Evolutionary conservation across 805 yeast species (phyloP), one percentile per base, ranked within the genome.

Genomic region (Kluyveromyces siamensis): DNA sequence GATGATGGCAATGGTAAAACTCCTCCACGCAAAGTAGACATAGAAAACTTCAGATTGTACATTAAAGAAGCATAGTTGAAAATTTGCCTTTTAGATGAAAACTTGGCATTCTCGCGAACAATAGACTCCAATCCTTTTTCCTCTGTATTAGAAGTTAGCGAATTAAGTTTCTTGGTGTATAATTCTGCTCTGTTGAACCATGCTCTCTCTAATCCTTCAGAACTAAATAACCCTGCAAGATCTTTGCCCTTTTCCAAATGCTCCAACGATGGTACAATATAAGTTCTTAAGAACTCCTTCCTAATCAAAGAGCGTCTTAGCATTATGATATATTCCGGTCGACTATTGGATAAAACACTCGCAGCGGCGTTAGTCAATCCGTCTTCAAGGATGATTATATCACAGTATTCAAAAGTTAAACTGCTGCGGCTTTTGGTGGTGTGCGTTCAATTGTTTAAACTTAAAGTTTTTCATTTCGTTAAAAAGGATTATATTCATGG

Each of bases 161-260:
- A 58, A 56, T 76, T 75, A 47, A 80, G 62, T 21, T 68, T 68
- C 4, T 63, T 66, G 6, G 72, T 65, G 46, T 72, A 71, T 8
- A 51, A 35, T 2, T 65, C 62, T 2, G 73, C 68, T 55, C 80
- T 72, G 19, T 71, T 66, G 52, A 66, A 72, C 78, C 82, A 80
- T 2, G 77, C 73, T 50, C 71, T 75, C 13, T 73, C 58, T n/a
- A 80, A 57, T 9, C 81, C 79, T 40, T 68, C 52, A 1, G 69
- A 45, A 3, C 80, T 71, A 48, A 75, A 69, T 4, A 81, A 61
- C 2, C 85, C 85, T 1, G 68, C 65, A 19, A 80, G 67, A 11
- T 79, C 79, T 1, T 58, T 33, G 2, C 60, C 56, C 50, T 58
- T 55, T 40, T 57, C 54, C 36, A 61, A 45, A 42, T 61, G 62